Conservation (phyloP, 805 yeast species). For the Kodamaea hsintzibuensis region DNA sequence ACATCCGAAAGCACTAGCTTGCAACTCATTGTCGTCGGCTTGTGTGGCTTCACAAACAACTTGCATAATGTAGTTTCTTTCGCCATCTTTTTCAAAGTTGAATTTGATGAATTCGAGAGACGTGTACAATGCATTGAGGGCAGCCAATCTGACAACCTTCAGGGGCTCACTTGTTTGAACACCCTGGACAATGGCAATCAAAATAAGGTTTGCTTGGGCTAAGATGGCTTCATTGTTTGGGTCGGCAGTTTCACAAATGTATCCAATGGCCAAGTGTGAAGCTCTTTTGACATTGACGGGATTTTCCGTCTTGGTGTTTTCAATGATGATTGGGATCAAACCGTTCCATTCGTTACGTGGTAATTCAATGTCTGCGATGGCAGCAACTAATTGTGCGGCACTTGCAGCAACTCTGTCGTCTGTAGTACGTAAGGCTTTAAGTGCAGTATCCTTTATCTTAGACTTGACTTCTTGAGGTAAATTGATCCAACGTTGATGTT, state of each 20-base stretch:
- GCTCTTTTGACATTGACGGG: slow-evolving; percentile 83
- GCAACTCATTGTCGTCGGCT: slow-evolving; percentile 75
- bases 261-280: slow-evolving; percentile 86
- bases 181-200: slow-evolving; percentile 96
- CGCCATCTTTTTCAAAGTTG: slow-evolving; percentile 91
- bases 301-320: slow-evolving; percentile 77
- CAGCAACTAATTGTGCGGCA: slow-evolving; percentile 92
- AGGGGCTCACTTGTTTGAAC: slow-evolving; percentile 83
- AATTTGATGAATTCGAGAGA: slow-evolving; percentile 85
- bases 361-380: slow-evolving; percentile 93
- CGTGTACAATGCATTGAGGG: slow-evolving; percentile 86
- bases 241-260: slow-evolving; percentile 93
- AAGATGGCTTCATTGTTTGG: slow-evolving; percentile 75
- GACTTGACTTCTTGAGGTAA: slow-evolving; percentile 55
- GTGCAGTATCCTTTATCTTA: slow-evolving; percentile 60
- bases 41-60: slow-evolving; percentile 99
- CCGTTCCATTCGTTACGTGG: slow-evolving; percentile 89
- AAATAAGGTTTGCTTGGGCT: slow-evolving; percentile 84
- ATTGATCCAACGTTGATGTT: slow-evolving; percentile 73
- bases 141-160: slow-evolving; percentile 77
- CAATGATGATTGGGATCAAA: slow-evolving; percentile 78
- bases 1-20: slow-evolving; percentile 95
- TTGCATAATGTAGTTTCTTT: slow-evolving; percentile 96
- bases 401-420: slow-evolving; percentile 81
- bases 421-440: slow-evolving; percentile 62